A percentile compares a stretch with the other conserved stretches of the same genome.
These are phyloP conservation scores for Klebsormidium nitens DNA, from an alignment of 139 green algal genomes.

Conservation along the genomic window DNA sequence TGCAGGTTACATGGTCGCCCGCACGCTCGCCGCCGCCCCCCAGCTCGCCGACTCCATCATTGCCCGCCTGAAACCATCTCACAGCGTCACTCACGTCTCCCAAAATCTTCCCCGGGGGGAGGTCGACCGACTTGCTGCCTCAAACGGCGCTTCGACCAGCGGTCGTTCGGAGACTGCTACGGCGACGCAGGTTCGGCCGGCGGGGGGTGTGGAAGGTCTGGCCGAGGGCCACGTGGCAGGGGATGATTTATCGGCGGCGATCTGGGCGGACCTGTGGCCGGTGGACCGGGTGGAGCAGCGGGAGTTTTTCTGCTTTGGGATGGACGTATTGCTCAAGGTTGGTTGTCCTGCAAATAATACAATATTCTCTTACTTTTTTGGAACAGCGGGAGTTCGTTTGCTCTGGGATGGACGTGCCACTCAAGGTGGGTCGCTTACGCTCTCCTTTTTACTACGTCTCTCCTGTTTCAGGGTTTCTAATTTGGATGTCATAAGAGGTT, in stretches of 20 bases:
- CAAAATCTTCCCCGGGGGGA: too few species aligned
- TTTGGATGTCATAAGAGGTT: not conserved
- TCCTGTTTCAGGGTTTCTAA: not conserved
- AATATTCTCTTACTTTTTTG: slow-evolving; percentile 48
- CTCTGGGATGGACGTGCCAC: not conserved
- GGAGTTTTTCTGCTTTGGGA: slow-evolving; percentile 94
- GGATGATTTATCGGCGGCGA: slow-evolving; percentile 46
- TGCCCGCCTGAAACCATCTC: slow-evolving; percentile 9
- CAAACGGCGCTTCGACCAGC: too few species aligned
- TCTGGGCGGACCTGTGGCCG: slow-evolving; percentile 86
- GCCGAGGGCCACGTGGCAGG: slow-evolving; percentile 54
- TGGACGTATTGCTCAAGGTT: slow-evolving; percentile 64
- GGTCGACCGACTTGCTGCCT: too few species aligned
- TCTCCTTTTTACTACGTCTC: too few species aligned
- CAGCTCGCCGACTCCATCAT: slow-evolving; percentile 58
- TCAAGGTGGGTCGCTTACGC: not conserved
- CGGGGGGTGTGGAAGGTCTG: not conserved
- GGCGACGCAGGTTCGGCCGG: not conserved
- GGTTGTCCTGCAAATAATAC: slow-evolving; percentile 66
- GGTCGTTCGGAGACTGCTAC: too few species aligned
- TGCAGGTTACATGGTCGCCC: slow-evolving; percentile 87
- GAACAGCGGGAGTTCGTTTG: not conserved
- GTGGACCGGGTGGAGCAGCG: slow-evolving; percentile 79
- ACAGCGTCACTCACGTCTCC: too few species aligned
- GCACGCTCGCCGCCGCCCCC: slow-evolving; percentile 78